phyloP scores from a whole-genome alignment of 208 protist genomes.

The Trypanosoma platydactyli region DNA sequence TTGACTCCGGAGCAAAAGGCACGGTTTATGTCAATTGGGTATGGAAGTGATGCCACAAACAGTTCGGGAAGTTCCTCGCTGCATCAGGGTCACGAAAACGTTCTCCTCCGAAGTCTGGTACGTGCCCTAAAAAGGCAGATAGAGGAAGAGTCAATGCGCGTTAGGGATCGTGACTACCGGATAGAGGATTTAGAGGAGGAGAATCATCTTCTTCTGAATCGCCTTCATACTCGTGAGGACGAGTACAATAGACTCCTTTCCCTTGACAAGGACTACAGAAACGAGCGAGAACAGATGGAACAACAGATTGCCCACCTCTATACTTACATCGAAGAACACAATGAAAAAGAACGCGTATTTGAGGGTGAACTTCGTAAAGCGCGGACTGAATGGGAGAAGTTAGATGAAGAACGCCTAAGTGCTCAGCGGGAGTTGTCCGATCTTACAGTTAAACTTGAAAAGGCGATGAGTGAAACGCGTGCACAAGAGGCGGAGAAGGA shows the following conservation, averaged over 20 bases:
- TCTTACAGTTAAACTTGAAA: constrained; percentile 24
- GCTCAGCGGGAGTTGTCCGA: constrained; percentile 23
- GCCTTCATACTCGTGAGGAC: constrained; percentile 22
- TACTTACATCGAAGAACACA: constrained; percentile 36
- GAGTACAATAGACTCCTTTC: constrained; percentile 28
- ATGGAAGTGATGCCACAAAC: constrained; percentile 14
- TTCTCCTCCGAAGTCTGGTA: constrained; percentile 32
- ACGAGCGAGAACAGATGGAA: constrained; percentile 33
- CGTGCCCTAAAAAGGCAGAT: constrained; percentile 25
- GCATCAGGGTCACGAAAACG: constrained; percentile 33
- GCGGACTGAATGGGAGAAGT: constrained; percentile 24
- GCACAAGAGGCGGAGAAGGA: constrained; percentile 6
- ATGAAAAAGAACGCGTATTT: constrained; percentile 10
- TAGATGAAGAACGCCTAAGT: constrained; percentile 25
- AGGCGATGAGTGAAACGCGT: constrained; percentile 14
- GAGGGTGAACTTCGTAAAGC: constrained; percentile 21
- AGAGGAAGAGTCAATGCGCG: constrained; percentile 24
- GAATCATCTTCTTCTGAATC: constrained; percentile 21
- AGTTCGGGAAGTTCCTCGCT: constrained; percentile 13
- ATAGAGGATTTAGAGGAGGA: constrained; percentile 34
- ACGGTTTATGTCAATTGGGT: constrained; percentile 36
- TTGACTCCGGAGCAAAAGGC: constrained; percentile 53
- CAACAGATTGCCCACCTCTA: constrained; percentile 31
- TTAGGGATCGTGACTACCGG: constrained; percentile 20
- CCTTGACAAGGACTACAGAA: constrained; percentile 29